Base-by-base conservation (phyloP, 805 yeast species). In the Wickerhamomyces xylosicus region DNA sequence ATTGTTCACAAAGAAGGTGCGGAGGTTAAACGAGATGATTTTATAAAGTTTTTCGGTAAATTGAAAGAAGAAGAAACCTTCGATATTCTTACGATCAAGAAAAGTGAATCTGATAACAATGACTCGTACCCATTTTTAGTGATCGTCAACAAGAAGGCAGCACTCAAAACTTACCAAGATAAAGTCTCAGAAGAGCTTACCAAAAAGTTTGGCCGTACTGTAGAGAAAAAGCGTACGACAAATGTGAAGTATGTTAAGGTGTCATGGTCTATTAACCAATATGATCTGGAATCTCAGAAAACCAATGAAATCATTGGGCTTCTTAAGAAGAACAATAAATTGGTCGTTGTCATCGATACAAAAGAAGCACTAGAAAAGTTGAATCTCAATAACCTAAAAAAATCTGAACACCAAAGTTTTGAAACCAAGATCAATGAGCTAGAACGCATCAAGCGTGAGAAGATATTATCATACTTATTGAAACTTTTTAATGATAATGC, bases 231-330 rank as follows among this genome's bases (percentile, higher is more conserved):
- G 31, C 47, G 56, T 40, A 63, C 58, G 14, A 41, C 47, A 0
- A 63, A 64, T 25, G 44, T 64, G n/a, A 76, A 76, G 46, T 57
- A 66, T 25, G 56, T 77, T 27, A 67, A 67, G 33, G 53, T 77
- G 3, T 66, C 76, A 10, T 77, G 82, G 82, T 67, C 69, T 35
- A 76, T 76, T 17, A 67, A 69, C n/a, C 54, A 59, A 27, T 66
- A 68, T 33, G 83, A 77, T 53, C 57, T 77, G 41, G 53, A 50
- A 20, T 66, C 68, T 31, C 83, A 77, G 43, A 77, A 77, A 49
- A 58, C 59, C 13, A 62, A 64, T 39, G 83, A 77, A 47, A 69
- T 77, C 15, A 49, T 57, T 31, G 52, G 57, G 3, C 66, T 71
- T 16, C 45, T 74, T 41, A 57, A 60, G 29, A 72, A 66, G 41